Conservation (phyloP, 2,329 filamentous ascomycete genomes). For the Lecanicillium sp. region DNA sequence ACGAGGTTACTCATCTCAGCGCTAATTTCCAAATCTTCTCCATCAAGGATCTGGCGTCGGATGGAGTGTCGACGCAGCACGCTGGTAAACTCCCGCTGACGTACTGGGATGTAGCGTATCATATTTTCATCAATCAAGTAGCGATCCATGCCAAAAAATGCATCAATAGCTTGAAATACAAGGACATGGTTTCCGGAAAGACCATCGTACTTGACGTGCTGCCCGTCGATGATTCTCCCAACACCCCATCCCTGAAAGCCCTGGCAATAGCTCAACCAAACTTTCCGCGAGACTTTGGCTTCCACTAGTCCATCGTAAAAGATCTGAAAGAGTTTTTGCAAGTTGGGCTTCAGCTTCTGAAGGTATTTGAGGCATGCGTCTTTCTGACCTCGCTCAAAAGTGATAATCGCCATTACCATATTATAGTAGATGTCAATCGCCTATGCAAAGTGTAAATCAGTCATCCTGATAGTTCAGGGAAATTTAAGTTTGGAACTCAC, state of each 20-base stretch:
- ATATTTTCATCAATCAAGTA: slow-evolving; percentile 18
- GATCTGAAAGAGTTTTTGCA: slow-evolving; percentile 16
- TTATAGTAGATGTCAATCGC: slow-evolving; percentile 20
- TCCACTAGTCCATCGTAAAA: slow-evolving; percentile 22
- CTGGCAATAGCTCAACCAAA: slow-evolving; percentile 25
- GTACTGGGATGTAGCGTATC: slow-evolving; percentile 16
- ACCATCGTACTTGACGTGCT: slow-evolving; percentile 23
- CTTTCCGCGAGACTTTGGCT: slow-evolving; percentile 15
- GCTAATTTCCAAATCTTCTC: slow-evolving; percentile 14
- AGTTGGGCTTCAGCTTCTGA: slow-evolving; percentile 9
- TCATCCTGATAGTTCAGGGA: no score
- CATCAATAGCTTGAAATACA: slow-evolving; percentile 26
- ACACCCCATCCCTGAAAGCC: slow-evolving; percentile 28
- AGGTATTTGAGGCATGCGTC: slow-evolving; percentile 13
- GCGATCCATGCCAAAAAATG: slow-evolving; percentile 23
- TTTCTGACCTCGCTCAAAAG: slow-evolving; percentile 15
- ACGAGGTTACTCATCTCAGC: slow-evolving; percentile 19
- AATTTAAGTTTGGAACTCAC: not conserved
- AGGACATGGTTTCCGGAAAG: slow-evolving; percentile 26
- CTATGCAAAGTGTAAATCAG: not conserved
- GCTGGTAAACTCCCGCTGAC: slow-evolving; percentile 17
- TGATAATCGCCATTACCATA: slow-evolving; percentile 18
- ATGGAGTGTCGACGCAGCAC: slow-evolving; percentile 17
- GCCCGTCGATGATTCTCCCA: slow-evolving; percentile 14
- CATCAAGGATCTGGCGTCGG: slow-evolving; percentile 11